Evolutionary conservation across 306 rosid genomes (phyloP), one percentile per base, ranked within the genome.

Genomic region (Ceratonia siliqua): DNA sequence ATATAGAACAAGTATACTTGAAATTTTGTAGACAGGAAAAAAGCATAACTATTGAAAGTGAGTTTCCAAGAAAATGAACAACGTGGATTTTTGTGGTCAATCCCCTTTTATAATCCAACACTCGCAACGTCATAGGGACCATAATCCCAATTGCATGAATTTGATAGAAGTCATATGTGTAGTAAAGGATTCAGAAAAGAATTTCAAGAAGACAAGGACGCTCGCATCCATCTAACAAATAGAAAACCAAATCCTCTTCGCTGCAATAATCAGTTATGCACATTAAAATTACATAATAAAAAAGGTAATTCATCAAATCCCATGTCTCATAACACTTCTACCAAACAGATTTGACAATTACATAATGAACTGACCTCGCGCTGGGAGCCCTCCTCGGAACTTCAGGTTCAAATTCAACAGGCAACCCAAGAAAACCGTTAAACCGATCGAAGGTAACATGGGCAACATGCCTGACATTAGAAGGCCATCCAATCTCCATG

Each of bases 401-500:
- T 62, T 94, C 96, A 6, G 96, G 98, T 84, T 94, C 97, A 63
- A 94, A 89, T 77, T 94, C 98, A 83, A 87, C 92, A 17, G 99
- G 99, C 87, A 94, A 82, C 4, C 99, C 99, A 74, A 94, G 99
- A 78, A 94, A 94, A 20, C 99, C 99, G 86, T 94, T 88, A 77
- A 94, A 94, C 0, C 98, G 94, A 78, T 94, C 98, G 77, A 94
- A 94, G 54, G 99, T 94, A 8, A 94, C 99, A 82, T 94, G 99
- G 22, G 98, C 98, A 20, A 94, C 92, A 63, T 94, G 98, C 36
- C 98, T 83, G 18, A 92, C 99, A 83, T 94, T 82, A 0, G 96
- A 88, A 81, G 98, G 99, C 93, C 93, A 92, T 0, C 99, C 96
- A 90, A 94, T 94, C 82, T 94, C 97, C 98, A 92, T 94, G 0